These are phyloP conservation scores for Halenospora varia DNA, from an alignment of 495 filamentous ascomycete species.

Conservation along the genomic window DNA sequence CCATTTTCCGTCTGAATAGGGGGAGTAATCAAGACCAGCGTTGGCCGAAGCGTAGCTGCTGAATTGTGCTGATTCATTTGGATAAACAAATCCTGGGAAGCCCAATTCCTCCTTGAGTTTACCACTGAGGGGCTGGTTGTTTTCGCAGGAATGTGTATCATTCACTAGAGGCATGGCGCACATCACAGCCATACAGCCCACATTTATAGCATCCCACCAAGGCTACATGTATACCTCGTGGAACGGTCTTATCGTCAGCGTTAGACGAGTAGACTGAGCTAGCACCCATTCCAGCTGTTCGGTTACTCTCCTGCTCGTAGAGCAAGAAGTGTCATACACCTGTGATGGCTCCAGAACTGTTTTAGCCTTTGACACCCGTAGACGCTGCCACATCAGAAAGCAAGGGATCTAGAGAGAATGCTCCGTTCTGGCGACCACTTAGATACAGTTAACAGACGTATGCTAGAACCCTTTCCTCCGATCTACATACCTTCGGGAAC, in stretches of 20 bases:
- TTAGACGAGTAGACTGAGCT: slow-evolving; percentile 1
- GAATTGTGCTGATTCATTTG: background rate
- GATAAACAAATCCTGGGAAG: background rate
- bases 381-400: background rate
- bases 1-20: background rate
- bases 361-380: background rate
- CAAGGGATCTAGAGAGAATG: background rate
- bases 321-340: slow-evolving; percentile 55
- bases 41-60: background rate
- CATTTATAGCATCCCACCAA: background rate
- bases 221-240: background rate
- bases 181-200: background rate
- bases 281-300: background rate
- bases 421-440: background rate
- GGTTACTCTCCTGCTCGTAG: slow-evolving; percentile 58
- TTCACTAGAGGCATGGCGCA: background rate
- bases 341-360: background rate
- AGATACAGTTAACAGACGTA: background rate
- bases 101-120: background rate
- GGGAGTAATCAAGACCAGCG: background rate
- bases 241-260: background rate
- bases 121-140: background rate
- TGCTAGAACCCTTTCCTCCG: background rate
- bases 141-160: background rate
- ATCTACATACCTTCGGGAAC: background rate